Percentiles rank a stretch among this genome's conserved stretches.
Conservation (phyloP, 2,329 filamentous ascomycete genomes). For the Corniculantispora saksenae region DNA sequence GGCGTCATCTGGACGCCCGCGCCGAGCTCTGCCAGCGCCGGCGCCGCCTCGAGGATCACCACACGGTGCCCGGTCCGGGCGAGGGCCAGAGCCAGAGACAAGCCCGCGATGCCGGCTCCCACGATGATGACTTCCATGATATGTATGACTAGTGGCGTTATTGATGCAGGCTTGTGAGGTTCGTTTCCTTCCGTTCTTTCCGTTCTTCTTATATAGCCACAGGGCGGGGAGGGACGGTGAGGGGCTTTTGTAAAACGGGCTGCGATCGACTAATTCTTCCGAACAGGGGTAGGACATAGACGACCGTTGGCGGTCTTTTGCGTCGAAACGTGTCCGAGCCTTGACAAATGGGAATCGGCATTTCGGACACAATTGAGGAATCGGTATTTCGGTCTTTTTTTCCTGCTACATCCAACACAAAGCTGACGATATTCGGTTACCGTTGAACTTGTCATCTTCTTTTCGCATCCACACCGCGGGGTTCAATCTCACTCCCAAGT, state of each 20-base stretch:
- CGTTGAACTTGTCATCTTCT: not conserved
- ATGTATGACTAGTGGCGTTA: no score
- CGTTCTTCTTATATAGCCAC: no score
- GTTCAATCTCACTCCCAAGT: not conserved
- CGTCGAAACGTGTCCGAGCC: no score
- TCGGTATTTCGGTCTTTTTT: no score
- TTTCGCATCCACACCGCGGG: not conserved
- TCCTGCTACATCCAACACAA: no score
- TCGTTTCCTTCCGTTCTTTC: no score
- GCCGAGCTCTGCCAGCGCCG: slow-evolving; percentile 43
- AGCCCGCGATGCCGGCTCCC: slow-evolving; percentile 49
- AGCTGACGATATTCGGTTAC: not conserved
- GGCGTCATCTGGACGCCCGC: slow-evolving; percentile 36
- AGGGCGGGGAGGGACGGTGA: not conserved
- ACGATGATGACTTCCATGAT: slow-evolving; percentile 38
- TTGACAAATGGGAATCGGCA: no score
- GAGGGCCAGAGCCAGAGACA: slow-evolving; percentile 36
- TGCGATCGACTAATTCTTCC: not conserved
- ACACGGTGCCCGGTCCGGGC: slow-evolving; percentile 47
- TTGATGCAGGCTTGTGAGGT: not conserved
- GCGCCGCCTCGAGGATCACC: slow-evolving; percentile 48
- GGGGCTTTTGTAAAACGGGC: no score
- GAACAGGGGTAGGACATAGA: no score
- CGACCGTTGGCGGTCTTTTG: no score
- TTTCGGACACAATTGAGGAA: no score